These are phyloP conservation scores for Lagenaria siceraria DNA, from an alignment of 306 rosid species.

Conservation along the genomic window DNA sequence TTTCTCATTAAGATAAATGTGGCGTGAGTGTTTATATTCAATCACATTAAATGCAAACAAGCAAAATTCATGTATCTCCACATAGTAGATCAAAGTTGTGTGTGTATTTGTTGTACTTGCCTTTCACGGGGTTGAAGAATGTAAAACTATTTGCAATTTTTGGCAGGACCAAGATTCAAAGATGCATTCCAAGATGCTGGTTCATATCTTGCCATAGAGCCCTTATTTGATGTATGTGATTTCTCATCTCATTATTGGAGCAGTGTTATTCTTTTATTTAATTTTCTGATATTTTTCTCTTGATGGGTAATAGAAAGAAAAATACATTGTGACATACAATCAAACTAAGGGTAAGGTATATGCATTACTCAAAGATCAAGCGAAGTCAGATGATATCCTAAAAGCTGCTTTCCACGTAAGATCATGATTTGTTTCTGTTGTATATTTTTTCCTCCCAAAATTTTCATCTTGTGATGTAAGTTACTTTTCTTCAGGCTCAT, in stretches of 20 bases:
- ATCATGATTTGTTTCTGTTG: slow-evolving; percentile 10
- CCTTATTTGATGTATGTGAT: slow-evolving; percentile 59
- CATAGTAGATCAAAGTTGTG: background rate
- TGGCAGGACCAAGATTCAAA: slow-evolving; percentile 77
- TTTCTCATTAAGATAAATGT: background rate
- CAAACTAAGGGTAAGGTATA: slow-evolving; percentile 69
- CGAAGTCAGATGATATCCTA: slow-evolving; percentile 87
- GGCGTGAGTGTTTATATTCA: background rate
- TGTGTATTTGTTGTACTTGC: slow-evolving; percentile 10
- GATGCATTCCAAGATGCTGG: slow-evolving; percentile 97
- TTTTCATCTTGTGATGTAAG: slow-evolving; percentile 6
- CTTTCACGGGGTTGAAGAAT: slow-evolving; percentile 5
- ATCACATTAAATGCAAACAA: background rate
- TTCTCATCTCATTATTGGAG: background rate
- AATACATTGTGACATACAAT: slow-evolving; percentile 74
- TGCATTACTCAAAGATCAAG: slow-evolving; percentile 91
- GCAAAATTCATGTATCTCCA: background rate
- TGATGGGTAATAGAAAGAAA: slow-evolving; percentile 55
- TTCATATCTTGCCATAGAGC: slow-evolving; percentile 65
- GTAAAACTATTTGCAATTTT: slow-evolving; percentile 8
- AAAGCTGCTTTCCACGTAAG: slow-evolving; percentile 97
- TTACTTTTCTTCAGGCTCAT: slow-evolving; percentile 58
- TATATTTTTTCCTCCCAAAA: background rate
- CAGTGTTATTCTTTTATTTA: background rate
- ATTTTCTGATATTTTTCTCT: slow-evolving; percentile 11